Percentiles rank a stretch among this genome's conserved stretches.
These are phyloP conservation scores for Aschersonia sp. DNA, from an alignment of 2,329 filamentous ascomycete genomes.

Conservation along the genomic window DNA sequence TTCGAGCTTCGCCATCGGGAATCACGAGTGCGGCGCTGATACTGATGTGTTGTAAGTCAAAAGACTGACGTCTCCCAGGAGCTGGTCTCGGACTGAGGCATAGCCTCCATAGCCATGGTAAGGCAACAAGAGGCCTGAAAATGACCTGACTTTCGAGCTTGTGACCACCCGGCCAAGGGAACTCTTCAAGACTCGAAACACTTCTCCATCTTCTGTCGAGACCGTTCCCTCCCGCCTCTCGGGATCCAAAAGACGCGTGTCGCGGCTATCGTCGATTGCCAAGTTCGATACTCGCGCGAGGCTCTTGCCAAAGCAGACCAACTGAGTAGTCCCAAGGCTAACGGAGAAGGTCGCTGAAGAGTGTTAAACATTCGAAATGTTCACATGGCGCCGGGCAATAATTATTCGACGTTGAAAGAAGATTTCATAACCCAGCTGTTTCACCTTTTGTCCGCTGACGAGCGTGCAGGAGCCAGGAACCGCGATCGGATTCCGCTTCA, in stretches of 20 bases:
- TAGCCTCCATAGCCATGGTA: background rate
- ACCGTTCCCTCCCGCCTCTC: background rate
- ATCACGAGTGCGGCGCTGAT: slow-evolving; percentile 4
- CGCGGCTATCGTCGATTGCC: background rate
- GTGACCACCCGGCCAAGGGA: background rate
- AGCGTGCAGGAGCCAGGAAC: too few relatives aligned
- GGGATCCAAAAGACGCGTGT: background rate
- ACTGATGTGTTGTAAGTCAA: slow-evolving; percentile 2
- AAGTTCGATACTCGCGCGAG: background rate
- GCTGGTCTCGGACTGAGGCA: background rate
- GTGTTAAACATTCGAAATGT: too few relatives aligned
- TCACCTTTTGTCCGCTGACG: too few relatives aligned
- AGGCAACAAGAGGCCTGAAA: background rate
- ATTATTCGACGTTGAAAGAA: too few relatives aligned
- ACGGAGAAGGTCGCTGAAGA: slow-evolving; percentile 10
- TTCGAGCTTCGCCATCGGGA: background rate
- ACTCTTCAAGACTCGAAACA: background rate
- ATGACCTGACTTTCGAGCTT: background rate
- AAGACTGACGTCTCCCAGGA: background rate
- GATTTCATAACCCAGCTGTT: too few relatives aligned
- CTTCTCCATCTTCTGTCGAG: background rate
- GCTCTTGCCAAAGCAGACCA: background rate
- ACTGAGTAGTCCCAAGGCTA: background rate
- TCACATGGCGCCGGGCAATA: too few relatives aligned
- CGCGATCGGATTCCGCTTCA: too few relatives aligned